These are phyloP conservation scores for Debaryomyces sp. DNA, from an alignment of 1,139 yeast genomes.

Conservation along the genomic window DNA sequence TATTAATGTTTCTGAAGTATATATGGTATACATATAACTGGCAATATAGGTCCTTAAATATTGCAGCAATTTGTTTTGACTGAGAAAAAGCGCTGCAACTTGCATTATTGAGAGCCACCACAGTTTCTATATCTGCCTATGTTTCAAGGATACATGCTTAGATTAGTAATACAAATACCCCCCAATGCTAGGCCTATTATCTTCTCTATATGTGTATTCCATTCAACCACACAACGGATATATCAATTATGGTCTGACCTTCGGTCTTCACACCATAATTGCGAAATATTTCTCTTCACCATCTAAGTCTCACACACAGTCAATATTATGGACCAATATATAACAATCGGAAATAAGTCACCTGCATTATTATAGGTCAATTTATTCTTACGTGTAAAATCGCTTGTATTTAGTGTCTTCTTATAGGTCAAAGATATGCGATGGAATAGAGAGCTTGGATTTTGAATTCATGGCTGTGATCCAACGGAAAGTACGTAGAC, in stretches of 20 bases:
- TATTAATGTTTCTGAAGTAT: too few species aligned
- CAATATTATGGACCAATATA: background rate
- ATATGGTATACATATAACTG: background rate
- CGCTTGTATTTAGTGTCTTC: background rate
- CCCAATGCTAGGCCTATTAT: background rate
- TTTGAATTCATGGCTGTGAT: too few species aligned
- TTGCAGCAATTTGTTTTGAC: background rate
- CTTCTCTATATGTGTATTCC: background rate
- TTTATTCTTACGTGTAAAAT: background rate
- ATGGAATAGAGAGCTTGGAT: too few species aligned
- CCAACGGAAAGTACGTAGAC: too few species aligned
- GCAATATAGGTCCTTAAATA: background rate
- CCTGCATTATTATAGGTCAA: background rate
- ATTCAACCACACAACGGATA: background rate
- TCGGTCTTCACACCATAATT: background rate
- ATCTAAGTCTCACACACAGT: background rate
- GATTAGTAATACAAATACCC: background rate
- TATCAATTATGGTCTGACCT: background rate
- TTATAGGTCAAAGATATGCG: background rate
- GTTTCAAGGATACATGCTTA: background rate
- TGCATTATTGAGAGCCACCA: constrained; percentile 1
- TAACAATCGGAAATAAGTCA: background rate
- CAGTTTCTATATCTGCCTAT: background rate
- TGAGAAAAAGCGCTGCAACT: background rate
- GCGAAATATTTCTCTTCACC: background rate